phyloP scores from a whole-genome alignment of 305 asterid species.

The Solanum aculeatissimum region DNA sequence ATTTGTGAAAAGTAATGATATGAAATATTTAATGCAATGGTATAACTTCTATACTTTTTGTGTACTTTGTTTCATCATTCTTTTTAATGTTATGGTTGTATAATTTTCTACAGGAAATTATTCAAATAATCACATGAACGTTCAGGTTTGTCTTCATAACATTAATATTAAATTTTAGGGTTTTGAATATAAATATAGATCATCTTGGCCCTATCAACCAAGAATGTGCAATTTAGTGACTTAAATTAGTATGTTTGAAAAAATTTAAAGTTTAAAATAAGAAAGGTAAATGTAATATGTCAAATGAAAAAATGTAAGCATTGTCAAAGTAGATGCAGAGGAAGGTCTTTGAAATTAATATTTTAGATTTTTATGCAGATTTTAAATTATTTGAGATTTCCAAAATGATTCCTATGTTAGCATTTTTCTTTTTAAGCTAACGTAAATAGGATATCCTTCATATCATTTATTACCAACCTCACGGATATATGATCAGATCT shows the following conservation, averaged over 20 bases:
- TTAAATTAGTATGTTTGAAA: not conserved
- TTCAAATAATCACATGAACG: not conserved
- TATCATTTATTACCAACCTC: not conserved
- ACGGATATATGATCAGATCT: too few species aligned
- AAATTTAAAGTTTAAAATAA: too few species aligned
- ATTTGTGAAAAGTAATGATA: not conserved
- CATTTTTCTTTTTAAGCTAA: not conserved
- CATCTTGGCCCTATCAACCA: too few species aligned
- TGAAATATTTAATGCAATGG: not conserved
- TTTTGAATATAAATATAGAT: too few species aligned
- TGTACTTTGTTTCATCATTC: not conserved
- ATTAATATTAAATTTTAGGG: too few species aligned
- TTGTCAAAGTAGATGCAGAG: not conserved
- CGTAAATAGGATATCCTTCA: not conserved
- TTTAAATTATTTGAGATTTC: not conserved
- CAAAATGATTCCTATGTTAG: not conserved
- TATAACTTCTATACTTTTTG: not conserved
- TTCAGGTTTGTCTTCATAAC: not conserved
- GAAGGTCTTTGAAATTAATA: not conserved
- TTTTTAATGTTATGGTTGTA: not conserved
- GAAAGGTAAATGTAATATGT: too few species aligned
- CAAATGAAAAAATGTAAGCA: not conserved
- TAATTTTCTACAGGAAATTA: not conserved
- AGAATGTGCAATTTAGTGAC: not conserved
- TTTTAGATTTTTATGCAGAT: not conserved